Evolutionary conservation across 2,329 filamentous ascomycete genomes (phyloP), one percentile per base, ranked within the genome.

Genomic region (Calonectria leucothoes): DNA sequence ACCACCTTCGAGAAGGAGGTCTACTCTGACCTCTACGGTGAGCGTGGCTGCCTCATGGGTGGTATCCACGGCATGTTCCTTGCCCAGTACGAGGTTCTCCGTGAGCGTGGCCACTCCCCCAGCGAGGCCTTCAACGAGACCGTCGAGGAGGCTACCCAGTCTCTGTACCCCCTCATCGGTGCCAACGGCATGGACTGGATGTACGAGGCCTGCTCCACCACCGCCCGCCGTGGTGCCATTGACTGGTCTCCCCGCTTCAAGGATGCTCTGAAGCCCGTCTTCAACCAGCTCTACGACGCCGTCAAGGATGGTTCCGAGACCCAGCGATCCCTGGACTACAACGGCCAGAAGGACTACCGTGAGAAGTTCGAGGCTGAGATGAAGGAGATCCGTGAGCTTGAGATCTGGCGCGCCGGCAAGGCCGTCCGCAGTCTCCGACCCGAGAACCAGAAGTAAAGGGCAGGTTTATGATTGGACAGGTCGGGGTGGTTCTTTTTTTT

Each of bases 41-140:
- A 99, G 94, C 96, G 97, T 89, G 97, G 97, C 86, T 99, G 97
- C 93, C 91, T 99, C 84, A 99, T 99, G 97, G 97, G 97, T 82
- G 97, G 97, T 88, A 99, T 99, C 89, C 97, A 99, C 92, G 97
- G 97, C 86, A 99, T 99, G 97, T 99, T 99, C 94, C 95, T 99
- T 81, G 97, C 97, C 76, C 97, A 99, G 91, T 99, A 99, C 92
- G 97, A 99, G 92, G 97, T 99, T 81, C 96, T 99, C 88, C 96
- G 97, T 85, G 97, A 99, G 93, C 94, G 94, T 82, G 97, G 97
- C 88, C 97, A 99, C 93, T 94, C 91, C 88, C 97, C 97, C 86
- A 96, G 94, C 82, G 97, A 99, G 90, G 97, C 97, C 80, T 99
- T 99, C 94, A 99, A 99, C 93, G 97, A 99, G 95, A 99, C 97